Evolutionary conservation across 108 stramenopile species (phyloP).

Genomic region (Stephanodiscus triporus): DNA sequence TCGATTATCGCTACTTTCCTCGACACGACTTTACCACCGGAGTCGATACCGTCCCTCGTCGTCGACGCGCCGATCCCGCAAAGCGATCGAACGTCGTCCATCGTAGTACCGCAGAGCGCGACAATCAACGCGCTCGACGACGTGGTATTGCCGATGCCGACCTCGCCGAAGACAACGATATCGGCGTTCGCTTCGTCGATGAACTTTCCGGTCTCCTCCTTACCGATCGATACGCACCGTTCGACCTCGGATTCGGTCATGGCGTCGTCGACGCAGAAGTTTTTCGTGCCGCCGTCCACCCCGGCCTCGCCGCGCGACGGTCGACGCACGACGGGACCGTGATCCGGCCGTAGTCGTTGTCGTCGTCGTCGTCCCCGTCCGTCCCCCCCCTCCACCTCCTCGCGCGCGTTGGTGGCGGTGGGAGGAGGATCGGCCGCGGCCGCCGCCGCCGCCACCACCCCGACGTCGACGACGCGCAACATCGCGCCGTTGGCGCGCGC

Average conservation of each 20-base stretch:
- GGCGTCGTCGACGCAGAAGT: conserved; percentile 66
- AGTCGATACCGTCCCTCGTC: conserved; percentile 55
- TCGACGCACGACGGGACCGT: background rate
- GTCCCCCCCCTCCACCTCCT: no score
- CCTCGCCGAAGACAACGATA: conserved; percentile 72
- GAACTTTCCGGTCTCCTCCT: conserved; percentile 27
- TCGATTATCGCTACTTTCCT: conserved; percentile 68
- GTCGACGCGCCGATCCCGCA: conserved; percentile 70
- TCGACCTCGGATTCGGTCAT: conserved; percentile 63
- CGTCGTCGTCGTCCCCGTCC: no score
- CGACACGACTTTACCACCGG: conserved; percentile 40
- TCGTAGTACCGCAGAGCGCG: conserved; percentile 55
- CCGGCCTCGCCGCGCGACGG: conserved; percentile 26
- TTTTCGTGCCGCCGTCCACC: conserved; percentile 56
- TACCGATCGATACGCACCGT: conserved; percentile 52
- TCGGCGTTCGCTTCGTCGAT: conserved; percentile 32
- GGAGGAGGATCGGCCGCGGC: background rate
- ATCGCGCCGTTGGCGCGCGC: conserved; percentile 51
- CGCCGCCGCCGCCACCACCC: no score
- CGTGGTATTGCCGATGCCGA: conserved; percentile 90
- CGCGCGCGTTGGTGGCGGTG: no score
- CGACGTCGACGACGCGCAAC: conserved; percentile 75
- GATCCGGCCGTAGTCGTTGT: no score
- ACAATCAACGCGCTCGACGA: conserved; percentile 66
- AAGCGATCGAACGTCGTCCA: conserved; percentile 24